A percentile compares a stretch with the other conserved stretches of the same genome.
phyloP scores from a whole-genome alignment of 1,139 yeast species.

The Suhomyces kunorum region DNA sequence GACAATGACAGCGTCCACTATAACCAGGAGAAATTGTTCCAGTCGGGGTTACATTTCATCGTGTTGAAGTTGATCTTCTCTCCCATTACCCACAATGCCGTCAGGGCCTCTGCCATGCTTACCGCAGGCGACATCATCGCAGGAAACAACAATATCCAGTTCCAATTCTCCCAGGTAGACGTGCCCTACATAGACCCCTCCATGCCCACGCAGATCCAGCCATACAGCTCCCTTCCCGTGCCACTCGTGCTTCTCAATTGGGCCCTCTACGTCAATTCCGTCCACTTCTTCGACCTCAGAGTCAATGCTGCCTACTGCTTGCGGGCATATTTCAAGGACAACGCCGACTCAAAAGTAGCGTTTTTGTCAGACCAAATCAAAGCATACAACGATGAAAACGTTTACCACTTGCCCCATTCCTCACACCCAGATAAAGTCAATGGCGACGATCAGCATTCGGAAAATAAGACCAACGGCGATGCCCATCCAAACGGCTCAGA shows the following conservation, averaged over 20 bases:
- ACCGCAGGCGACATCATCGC: constrained; percentile 78
- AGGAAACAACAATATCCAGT: constrained; percentile 63
- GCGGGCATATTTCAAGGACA: constrained; percentile 67
- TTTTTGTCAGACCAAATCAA: constrained; percentile 68
- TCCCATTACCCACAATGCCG: constrained; percentile 56
- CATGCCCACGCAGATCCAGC: constrained; percentile 51
- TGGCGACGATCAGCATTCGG: constrained; percentile 2
- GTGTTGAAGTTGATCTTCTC: constrained; percentile 72
- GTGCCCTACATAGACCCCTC: constrained; percentile 90
- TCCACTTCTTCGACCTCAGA: constrained; percentile 80
- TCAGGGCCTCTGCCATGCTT: constrained; percentile 67
- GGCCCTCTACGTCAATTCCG: constrained; percentile 76
- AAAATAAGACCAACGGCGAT: constrained; percentile 3
- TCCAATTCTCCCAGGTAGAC: constrained; percentile 74
- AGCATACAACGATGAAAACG: constrained; percentile 38
- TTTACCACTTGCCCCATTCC: constrained; percentile 14
- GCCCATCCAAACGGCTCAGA: background rate
- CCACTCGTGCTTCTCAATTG: constrained; percentile 76
- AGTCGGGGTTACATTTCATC: constrained; percentile 63
- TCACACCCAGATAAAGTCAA: background rate
- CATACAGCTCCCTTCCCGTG: constrained; percentile 57
- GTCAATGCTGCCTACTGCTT: constrained; percentile 68
- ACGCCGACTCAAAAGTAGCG: constrained; percentile 57
- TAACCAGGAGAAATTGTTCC: constrained; percentile 65
- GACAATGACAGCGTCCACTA: constrained; percentile 64